Base-by-base conservation (phyloP, 306 rosid genomes). In the Oemleria cerasiformis region DNA sequence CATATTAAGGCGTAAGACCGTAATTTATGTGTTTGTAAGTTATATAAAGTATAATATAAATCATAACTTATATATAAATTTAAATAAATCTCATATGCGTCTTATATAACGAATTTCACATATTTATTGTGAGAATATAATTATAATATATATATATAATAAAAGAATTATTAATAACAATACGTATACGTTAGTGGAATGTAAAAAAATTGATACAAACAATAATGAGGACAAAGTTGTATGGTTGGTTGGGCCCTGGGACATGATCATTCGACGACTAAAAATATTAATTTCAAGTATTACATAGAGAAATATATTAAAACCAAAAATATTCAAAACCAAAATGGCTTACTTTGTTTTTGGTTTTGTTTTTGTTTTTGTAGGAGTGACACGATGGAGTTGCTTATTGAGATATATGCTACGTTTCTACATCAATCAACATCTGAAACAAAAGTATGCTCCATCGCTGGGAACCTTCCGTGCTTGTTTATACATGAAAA, bases 351-450 rank as follows among this genome's bases (percentile, higher is more conserved):
- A 7, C 9, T 21, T 54, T 47, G 2, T 54, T 4, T 20, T 53
- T 53, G 2, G 7, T 21, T 34, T 8, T n/a, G n/a, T n/a, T n/a
- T n/a, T n/a, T n/a, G n/a, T n/a, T n/a, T n/a, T n/a, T n/a, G n/a
- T n/a, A n/a, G n/a, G n/a, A n/a, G n/a, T n/a, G n/a, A n/a, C n/a
- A 21, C 13, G 60, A 34, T 43, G 4, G 30, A 30, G 10, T 66
- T 30, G 44, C 45, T 48, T 49, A n/a, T n/a, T n/a, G 58, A 49
- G 48, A 16, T 23, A 42, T 30, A n/a, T n/a, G n/a, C 20, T 21
- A 23, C 6, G 57, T 66, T 30, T 48, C 70, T 9, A 48, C 17
- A 66, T 66, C 71, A 66, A 66, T 66, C 71, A 47, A 25, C 71
- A 47, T 66, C 58, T 4, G 14, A 43, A 30, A 65, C 19, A 43